Evolutionary conservation across 108 stramenopile species (phyloP).

Genomic region (Cyclostephanos tholiformis): DNA sequence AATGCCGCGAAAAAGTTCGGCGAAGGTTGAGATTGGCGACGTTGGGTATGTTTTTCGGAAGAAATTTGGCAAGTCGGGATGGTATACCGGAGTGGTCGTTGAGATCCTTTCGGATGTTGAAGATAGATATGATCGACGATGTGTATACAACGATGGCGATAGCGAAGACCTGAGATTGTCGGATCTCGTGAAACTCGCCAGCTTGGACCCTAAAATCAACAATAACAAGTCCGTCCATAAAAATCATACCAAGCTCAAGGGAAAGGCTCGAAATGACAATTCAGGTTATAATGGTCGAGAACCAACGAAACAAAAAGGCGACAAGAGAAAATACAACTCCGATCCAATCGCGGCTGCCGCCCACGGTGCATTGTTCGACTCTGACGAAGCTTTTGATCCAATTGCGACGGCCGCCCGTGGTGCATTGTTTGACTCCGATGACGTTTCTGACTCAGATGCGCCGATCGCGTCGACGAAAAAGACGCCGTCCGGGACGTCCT

Average conservation of each 20-base stretch:
- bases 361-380: background rate
- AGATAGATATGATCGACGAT: too few relatives aligned
- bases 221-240: background rate
- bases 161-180: conserved; percentile 18
- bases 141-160: conserved; percentile 16
- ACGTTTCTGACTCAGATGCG: background rate
- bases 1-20: background rate
- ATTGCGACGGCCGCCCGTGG: background rate
- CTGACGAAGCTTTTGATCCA: background rate
- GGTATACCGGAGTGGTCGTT: conserved; percentile 13
- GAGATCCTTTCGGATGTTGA: background rate
- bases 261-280: too few relatives aligned
- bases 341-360: background rate
- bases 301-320: background rate
- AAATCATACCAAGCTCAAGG: background rate
- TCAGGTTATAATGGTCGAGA: background rate
- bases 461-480: background rate
- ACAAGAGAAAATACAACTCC: background rate
- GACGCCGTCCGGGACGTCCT: background rate
- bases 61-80: conserved; percentile 12
- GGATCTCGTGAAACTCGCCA: conserved; percentile 9
- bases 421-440: background rate
- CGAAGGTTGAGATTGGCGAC: conserved; percentile 4
- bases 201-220: conserved; percentile 5
- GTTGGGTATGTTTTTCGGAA: conserved; percentile 23